Evolutionary conservation across 306 rosid genomes (phyloP).

Genomic region (Comarum palustre): DNA sequence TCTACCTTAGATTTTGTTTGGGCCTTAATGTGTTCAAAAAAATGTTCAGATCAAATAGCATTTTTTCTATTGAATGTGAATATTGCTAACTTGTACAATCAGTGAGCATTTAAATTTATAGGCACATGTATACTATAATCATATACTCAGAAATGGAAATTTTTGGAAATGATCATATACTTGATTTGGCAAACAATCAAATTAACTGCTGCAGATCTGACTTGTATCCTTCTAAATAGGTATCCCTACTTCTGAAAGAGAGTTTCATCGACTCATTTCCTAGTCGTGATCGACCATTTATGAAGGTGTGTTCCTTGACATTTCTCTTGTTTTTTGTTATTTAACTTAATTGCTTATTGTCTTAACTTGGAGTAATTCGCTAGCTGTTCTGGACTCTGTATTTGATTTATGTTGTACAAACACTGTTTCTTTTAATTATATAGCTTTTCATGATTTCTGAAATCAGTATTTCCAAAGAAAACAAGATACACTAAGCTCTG

Average conservation of each 20-base stretch:
- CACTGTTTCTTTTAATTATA: too few relatives aligned
- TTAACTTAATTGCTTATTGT: neutral
- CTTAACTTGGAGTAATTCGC: neutral
- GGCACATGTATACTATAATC: conserved; percentile 16
- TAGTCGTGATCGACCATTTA: conserved; percentile 78
- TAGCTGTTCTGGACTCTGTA: neutral
- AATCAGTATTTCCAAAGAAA: neutral
- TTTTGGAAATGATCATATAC: conserved; percentile 15
- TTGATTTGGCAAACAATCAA: neutral
- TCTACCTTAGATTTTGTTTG: neutral
- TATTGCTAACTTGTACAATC: neutral
- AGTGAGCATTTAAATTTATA: neutral
- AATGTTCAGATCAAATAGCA: neutral
- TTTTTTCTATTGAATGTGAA: neutral
- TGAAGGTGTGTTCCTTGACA: conserved; percentile 65
- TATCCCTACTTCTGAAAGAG: conserved; percentile 94
- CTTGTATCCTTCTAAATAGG: conserved; percentile 42
- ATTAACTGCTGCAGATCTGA: conserved; percentile 28
- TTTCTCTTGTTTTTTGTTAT: conserved; percentile 13
- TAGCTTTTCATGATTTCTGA: neutral
- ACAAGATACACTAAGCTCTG: neutral
- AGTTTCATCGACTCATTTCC: conserved; percentile 93
- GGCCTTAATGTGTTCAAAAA: neutral
- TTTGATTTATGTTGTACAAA: neutral
- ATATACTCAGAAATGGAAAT: too few relatives aligned